A percentile compares a stretch with the other conserved stretches of the same genome.
Conservation (phyloP, 805 yeast genomes). For the Wickerhamomyces alni region DNA sequence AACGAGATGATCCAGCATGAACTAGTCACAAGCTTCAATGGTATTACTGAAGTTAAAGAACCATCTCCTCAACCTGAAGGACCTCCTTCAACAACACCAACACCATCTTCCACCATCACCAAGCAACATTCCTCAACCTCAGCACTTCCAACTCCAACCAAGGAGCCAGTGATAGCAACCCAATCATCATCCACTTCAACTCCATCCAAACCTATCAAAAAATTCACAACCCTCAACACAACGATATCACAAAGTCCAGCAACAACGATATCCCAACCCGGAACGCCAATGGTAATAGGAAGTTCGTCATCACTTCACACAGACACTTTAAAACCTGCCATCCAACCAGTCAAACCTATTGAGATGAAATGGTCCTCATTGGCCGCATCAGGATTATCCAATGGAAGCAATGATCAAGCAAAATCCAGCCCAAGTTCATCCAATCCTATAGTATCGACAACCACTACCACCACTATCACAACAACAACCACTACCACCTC, state of each 20-base stretch:
- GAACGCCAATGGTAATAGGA: slow-evolving; percentile 7
- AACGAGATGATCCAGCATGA: slow-evolving; percentile 46
- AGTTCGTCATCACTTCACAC: neutral
- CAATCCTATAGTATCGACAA: no score
- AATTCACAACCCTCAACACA: slow-evolving; percentile 1
- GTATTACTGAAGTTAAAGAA: slow-evolving; percentile 5
- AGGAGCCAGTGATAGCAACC: slow-evolving; percentile 31
- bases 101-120: neutral
- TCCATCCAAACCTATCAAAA: slow-evolving; percentile 1
- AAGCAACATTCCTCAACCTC: slow-evolving; percentile 2
- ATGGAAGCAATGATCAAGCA: slow-evolving; percentile 3
- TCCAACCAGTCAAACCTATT: slow-evolving; percentile 43
- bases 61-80: slow-evolving; percentile 5
- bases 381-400: slow-evolving; percentile 8
- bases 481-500: slow-evolving; percentile 2
- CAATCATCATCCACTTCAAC: slow-evolving; percentile 14
- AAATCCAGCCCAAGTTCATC: slow-evolving; percentile 4
- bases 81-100: neutral
- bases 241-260: slow-evolving; percentile 2
- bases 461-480: neutral
- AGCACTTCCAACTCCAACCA: slow-evolving; percentile 13
- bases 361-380: slow-evolving; percentile 48
- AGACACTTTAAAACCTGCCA: slow-evolving; percentile 41
- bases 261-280: slow-evolving; percentile 2
- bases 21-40: slow-evolving; percentile 31